Percentiles rank a stretch among this genome's conserved stretches.
Conservation (phyloP, 495 filamentous ascomycete species). For the Neurospora sp. region DNA sequence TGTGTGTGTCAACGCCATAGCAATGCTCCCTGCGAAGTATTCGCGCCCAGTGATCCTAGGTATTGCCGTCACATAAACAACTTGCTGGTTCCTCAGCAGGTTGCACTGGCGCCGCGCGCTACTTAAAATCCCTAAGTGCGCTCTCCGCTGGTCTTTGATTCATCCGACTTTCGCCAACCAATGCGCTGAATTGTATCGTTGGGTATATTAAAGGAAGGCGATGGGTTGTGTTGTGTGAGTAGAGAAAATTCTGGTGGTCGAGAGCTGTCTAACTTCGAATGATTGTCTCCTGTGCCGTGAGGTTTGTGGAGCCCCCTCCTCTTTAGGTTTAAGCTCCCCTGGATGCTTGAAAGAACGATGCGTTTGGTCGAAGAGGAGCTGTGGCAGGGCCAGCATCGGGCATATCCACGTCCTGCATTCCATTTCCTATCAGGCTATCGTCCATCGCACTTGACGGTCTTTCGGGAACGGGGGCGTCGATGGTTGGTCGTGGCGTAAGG, state of each 20-base stretch:
- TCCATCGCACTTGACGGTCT: slow-evolving; percentile 33
- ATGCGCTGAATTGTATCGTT: neutral
- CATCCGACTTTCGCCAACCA: neutral
- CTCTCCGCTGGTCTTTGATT: neutral
- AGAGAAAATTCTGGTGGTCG: neutral
- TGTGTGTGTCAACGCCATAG: slow-evolving; percentile 17
- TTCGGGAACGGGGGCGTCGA: slow-evolving; percentile 27
- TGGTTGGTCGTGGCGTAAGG: slow-evolving; percentile 22
- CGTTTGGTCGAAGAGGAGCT: slow-evolving; percentile 26
- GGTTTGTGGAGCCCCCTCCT: neutral
- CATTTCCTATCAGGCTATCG: slow-evolving; percentile 15
- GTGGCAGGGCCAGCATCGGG: slow-evolving; percentile 37
- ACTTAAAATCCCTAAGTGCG: neutral
- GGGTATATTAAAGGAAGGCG: neutral
- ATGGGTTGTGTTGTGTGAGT: neutral
- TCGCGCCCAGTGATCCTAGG: neutral
- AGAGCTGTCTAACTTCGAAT: neutral
- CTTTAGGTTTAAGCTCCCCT: neutral
- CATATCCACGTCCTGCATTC: slow-evolving; percentile 35
- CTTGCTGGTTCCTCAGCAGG: no score
- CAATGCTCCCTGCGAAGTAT: slow-evolving; percentile 10
- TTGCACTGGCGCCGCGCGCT: neutral
- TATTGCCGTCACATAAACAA: neutral
- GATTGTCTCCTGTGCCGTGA: neutral
- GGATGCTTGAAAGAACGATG: slow-evolving; percentile 33